Conservation (phyloP, 2,329 filamentous ascomycete genomes). For the Paracorniculantispora psalliotae region DNA sequence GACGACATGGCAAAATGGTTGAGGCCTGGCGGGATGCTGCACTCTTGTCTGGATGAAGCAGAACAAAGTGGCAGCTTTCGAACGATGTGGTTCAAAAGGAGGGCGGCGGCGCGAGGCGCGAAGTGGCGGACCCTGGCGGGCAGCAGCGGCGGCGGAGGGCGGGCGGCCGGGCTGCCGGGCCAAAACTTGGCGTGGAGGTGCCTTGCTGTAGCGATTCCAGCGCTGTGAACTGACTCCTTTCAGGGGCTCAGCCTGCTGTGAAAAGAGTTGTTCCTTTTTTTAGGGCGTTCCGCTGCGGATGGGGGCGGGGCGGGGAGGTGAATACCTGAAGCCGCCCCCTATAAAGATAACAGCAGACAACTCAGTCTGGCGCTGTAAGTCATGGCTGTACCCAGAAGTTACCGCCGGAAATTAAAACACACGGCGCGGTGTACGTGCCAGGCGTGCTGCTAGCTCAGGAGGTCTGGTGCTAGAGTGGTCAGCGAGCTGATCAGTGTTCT, state of each 20-base stretch:
- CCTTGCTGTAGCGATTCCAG: not conserved
- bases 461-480: not conserved
- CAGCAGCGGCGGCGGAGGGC: not conserved
- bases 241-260: not conserved
- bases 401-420: not conserved
- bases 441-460: not conserved
- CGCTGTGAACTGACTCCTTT: not conserved
- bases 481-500: not conserved
- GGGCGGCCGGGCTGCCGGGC: not conserved
- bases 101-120: not conserved
- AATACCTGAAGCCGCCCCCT: not conserved
- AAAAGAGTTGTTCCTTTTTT: not conserved
- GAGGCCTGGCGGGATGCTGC: not conserved
- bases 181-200: not conserved
- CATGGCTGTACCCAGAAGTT: not conserved
- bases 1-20: not conserved
- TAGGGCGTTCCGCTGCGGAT: not conserved
- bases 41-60: not conserved
- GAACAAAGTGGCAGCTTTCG: not conserved
- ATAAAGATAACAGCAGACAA: not conserved
- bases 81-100: constrained; percentile 3
- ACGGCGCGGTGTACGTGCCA: not conserved
- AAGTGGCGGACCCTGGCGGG: not conserved
- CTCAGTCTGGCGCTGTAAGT: not conserved
- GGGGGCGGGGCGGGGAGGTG: not conserved